Evolutionary conservation across 2,329 filamentous ascomycete species (phyloP).

Genomic region (Lecanicillium sp.): DNA sequence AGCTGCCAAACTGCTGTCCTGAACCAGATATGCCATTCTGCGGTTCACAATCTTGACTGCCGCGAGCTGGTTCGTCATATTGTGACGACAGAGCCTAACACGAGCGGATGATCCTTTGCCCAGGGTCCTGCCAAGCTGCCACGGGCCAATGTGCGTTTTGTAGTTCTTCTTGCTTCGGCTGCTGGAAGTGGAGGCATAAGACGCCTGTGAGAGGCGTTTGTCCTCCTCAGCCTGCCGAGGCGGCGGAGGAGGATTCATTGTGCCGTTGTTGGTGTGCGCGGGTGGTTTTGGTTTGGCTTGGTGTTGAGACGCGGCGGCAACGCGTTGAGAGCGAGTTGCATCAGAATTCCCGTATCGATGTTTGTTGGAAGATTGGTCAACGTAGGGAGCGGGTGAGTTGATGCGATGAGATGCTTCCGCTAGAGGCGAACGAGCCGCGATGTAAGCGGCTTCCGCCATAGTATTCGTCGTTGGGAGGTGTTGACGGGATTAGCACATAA

Average conservation of each 20-base stretch:
- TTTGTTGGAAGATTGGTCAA: constrained; percentile 21
- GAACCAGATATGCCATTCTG: constrained; percentile 66
- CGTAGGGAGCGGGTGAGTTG: constrained; percentile 29
- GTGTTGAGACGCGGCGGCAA: constrained; percentile 10
- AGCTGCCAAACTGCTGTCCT: constrained; percentile 77
- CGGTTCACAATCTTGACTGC: constrained; percentile 96
- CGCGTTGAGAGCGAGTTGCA: constrained; percentile 10
- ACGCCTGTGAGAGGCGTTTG: constrained; percentile 31
- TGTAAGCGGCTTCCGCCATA: constrained; percentile 24
- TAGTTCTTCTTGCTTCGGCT: constrained; percentile 32
- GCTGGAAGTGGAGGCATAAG: constrained; percentile 32
- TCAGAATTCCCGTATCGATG: constrained; percentile 14
- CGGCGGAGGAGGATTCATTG: too few relatives aligned
- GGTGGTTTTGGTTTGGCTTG: constrained; percentile 7
- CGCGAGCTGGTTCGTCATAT: constrained; percentile 67
- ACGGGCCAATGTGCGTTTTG: constrained; percentile 81
- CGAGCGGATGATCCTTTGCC: constrained; percentile 85
- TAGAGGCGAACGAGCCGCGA: constrained; percentile 30
- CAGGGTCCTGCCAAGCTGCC: constrained; percentile 83
- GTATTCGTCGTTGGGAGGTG: constrained; percentile 13
- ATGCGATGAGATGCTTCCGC: constrained; percentile 39
- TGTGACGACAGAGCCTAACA: constrained; percentile 78
- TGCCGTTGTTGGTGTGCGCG: constrained; percentile 3
- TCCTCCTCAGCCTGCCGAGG: constrained; percentile 17
- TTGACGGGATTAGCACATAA: constrained; percentile 25